phyloP scores from a whole-genome alignment of 345 rosid genomes.

The Citrus hindsii region DNA sequence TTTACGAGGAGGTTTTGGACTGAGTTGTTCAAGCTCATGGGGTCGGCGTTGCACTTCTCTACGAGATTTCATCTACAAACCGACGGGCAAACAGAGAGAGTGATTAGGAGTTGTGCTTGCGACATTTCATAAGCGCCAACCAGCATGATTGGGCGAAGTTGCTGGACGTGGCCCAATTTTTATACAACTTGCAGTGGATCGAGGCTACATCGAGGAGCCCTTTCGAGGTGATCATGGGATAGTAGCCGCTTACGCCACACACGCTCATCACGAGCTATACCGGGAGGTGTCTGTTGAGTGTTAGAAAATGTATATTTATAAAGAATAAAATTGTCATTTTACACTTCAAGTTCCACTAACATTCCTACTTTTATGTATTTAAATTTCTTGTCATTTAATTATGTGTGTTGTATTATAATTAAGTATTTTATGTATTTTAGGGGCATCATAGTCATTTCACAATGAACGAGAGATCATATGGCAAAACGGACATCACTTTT shows the following conservation, averaged over 20 bases:
- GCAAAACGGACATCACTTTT: too few relatives aligned
- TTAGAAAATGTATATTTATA: too few relatives aligned
- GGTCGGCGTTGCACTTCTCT: not conserved
- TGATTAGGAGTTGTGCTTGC: not conserved
- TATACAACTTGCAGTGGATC: not conserved
- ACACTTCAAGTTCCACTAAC: too few relatives aligned
- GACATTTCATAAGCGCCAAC: constrained; percentile 2
- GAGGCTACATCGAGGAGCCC: not conserved
- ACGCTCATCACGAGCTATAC: fast-evolving
- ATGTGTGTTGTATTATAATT: too few relatives aligned
- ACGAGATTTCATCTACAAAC: not conserved
- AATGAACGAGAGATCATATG: too few relatives aligned
- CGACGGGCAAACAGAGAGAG: not conserved
- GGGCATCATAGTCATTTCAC: too few relatives aligned
- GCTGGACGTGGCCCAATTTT: constrained; percentile 1
- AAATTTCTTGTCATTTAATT: too few relatives aligned
- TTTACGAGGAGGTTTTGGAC: not conserved
- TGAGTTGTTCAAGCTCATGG: not conserved
- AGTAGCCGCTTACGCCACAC: not conserved
- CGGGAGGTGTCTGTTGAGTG: not conserved
- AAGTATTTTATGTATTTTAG: too few relatives aligned
- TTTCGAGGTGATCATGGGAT: not conserved
- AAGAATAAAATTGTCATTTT: too few relatives aligned
- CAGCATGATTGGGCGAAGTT: not conserved
- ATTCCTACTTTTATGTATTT: too few relatives aligned